Evolutionary conservation across 148 eudicot species (phyloP), one percentile per base, ranked within the genome.

Genomic region (Beta vulgaris): DNA sequence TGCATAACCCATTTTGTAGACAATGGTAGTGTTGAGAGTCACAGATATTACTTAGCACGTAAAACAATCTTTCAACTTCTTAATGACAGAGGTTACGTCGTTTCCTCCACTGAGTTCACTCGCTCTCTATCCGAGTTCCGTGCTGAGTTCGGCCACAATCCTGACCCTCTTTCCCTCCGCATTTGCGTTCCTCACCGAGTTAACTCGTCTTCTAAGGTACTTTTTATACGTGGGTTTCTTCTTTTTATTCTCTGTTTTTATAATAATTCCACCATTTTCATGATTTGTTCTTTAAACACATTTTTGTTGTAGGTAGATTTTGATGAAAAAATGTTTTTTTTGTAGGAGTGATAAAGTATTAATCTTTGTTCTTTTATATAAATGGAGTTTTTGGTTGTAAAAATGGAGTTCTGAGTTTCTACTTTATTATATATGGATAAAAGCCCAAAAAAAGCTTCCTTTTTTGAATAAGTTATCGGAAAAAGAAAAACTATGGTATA

Each of bases 101-200:
- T 91, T 1, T 86, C 92, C 26, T 7, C 31, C 51, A 63, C 86
- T 12, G 93, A 91, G 36, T 81, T 90, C 37, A 71, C 85, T 6
- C 48, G 82, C 18, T 72, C 92, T 34, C 86, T 91, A 0, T 9
- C 71, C 1, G 86, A 88, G 1, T 91, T 91, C 63, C 82, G 97
- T 6, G 40, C 75, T 29, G 51, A 62, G 28, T 78, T 80, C 55
- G 86, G 89, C 5, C 84, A 78, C 0, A 63, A 19, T 13, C 91
- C 90, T 36, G 93, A 89, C 64, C 55, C 80, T 13, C 83, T 84
- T 3, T 71, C 81, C 35, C 85, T 91, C 53, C 82, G 85, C 15
- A 75, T 91, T 59, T 74, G 77, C 15, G 79, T 87, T 48, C 72
- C 85, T 42, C 88, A 74, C 78, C 80, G 74, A 18, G 76, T 84